Evolutionary conservation across 2,329 filamentous ascomycete species (phyloP), one percentile per base, ranked within the genome.

Genomic region (Exophiala aquamarina): DNA sequence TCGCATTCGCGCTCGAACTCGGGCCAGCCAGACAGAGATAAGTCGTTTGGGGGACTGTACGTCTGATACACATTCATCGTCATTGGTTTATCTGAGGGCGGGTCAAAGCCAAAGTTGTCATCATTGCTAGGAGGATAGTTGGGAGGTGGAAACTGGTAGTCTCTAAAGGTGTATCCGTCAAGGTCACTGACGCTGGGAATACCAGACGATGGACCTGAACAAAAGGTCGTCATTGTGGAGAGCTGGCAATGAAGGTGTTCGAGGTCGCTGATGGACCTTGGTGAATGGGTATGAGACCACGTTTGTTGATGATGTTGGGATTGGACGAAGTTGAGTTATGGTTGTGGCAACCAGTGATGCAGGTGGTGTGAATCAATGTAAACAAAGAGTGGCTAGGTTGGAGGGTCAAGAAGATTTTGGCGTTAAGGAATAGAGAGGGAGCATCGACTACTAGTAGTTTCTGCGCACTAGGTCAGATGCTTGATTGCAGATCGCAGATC

Each of bases 91-190:
- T 42, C n/a, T 18, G 36, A 23, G 3, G 54, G 50, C 4, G 57
- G 57, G 35, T 59, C 57, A 29, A 59, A 59, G 31, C 57, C 57
- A 47, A 59, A 59, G 40, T 58, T 51, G 31, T 57, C 57, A 18
- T 52, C 46, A 29, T 49, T 41, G 11, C 32, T n/a, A 20, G 51
- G 34, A 3, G 36, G 34, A 18, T 44, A 54, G 31, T 13, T 34
- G 18, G 21, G 21, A 35, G 48, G 29, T 20, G 50, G 43, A 32
- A 55, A 55, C 9, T 37, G 42, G 41, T 50, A 50, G 44, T 54
- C 48, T 42, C 51, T 38, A 28, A 57, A 14, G 18, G 43, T 54
- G 44, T 54, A 57, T n/a, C 54, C 54, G 20, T 57, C 54, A 15
- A 57, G 44, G 41, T 57, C 54, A 45, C 46, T 57, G 49, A 57